Percentiles rank a stretch among this genome's conserved stretches.
phyloP scores from a whole-genome alignment of 805 yeast species.

The Candida parachauliodes region DNA sequence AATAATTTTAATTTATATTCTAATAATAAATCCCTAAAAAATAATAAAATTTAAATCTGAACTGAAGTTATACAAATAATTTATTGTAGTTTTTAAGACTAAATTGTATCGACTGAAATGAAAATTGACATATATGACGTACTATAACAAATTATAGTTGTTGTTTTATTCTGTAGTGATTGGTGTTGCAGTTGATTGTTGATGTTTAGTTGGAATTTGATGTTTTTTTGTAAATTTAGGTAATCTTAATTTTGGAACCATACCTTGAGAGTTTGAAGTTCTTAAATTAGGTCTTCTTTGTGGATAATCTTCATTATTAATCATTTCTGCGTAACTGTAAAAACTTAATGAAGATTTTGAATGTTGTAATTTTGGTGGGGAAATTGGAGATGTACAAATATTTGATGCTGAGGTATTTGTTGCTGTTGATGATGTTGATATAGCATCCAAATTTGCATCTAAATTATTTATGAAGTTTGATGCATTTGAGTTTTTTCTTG shows the following conservation, averaged over 20 bases:
- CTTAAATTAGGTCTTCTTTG: slow-evolving; percentile 59
- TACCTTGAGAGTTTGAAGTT: slow-evolving; percentile 33
- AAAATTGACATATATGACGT: too few species aligned
- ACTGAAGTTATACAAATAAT: too few species aligned
- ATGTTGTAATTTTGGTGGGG: slow-evolving; percentile 35
- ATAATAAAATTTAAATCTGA: too few species aligned
- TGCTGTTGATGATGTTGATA: too few species aligned
- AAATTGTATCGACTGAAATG: too few species aligned
- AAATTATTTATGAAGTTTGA: background rate
- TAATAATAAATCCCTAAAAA: too few species aligned
- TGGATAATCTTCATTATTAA: slow-evolving; percentile 47
- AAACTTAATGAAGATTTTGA: slow-evolving; percentile 46
- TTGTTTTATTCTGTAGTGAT: background rate
- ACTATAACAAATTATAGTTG: too few species aligned
- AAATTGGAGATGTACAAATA: slow-evolving; percentile 5
- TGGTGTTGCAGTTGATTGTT: background rate
- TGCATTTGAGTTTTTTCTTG: slow-evolving; percentile 32
- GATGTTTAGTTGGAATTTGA: background rate
- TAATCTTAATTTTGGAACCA: slow-evolving; percentile 21
- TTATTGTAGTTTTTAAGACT: too few species aligned
- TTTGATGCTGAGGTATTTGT: background rate
- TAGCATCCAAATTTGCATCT: background rate
- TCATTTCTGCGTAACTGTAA: slow-evolving; percentile 78
- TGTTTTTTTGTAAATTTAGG: slow-evolving; percentile 3
- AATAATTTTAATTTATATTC: too few species aligned